Base-by-base conservation (phyloP, 164 flowering plant genomes). In the Brasenia schreberi region DNA sequence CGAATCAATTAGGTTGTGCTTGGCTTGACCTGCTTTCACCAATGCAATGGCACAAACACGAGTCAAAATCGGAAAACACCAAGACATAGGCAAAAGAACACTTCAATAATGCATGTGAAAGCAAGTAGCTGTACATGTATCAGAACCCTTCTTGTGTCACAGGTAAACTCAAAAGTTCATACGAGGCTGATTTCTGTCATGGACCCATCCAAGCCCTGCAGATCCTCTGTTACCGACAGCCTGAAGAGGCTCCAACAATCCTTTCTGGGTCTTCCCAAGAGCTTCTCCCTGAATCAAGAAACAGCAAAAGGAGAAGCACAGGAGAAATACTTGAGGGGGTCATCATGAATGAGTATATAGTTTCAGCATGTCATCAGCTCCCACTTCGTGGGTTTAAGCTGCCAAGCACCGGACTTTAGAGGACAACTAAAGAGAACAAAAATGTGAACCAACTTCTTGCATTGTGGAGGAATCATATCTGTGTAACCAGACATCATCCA, bases 191-290 rank as follows among this genome's bases (percentile, higher is more conserved):
- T 42, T 6, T 71, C 71, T 72, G n/a, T 66, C 33, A 16, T 64
- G 76, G 63, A 69, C 74, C 94, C 90, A 93, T 6, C 97, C 98
- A 39, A 90, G 58, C 39, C 97, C 96, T 59, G 94, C 86, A 75
- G 65, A 77, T 42, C 98, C 98, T 69, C 82, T 79, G 75, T 93
- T 90, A 33, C 92, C 87, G 67, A 79, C 77, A 23, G 89, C 87
- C 73, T 86, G 80, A 64, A 90, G 64, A 56, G 97, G 96, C 70
- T 93, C 91, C 16, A 61, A 66, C 78, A 87, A 68, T 45, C 98
- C 98, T 70, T 82, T 83, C 5, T 33, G 66, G 43, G 75, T 78
- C 56, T 69, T 79, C 56, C 98, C 98, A 64, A 93, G 90, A 60
- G 81, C 80, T 68, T 85, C 89, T 45, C 97, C 97, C 96, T 92